Conservation (phyloP, 768 basidiomycete genomes). For the Collybia mongolica region DNA sequence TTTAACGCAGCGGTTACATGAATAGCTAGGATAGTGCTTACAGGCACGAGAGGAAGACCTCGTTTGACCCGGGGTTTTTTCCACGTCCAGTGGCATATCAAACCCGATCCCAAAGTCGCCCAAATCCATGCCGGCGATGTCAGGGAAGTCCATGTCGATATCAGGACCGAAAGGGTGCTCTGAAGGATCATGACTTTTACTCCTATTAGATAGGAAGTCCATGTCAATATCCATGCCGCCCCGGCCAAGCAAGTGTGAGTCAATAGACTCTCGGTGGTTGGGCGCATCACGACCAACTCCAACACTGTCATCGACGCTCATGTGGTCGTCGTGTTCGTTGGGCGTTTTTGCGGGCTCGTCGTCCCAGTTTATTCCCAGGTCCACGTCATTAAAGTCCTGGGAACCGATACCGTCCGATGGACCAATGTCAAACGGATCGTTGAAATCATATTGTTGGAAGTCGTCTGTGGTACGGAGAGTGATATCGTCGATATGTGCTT, state of each 20-base stretch:
- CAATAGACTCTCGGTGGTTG: constrained; percentile 53
- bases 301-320: constrained; percentile 59
- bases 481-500: constrained; percentile 85
- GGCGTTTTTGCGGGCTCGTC: constrained; percentile 45
- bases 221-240: constrained; percentile 48
- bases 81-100: constrained; percentile 45
- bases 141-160: constrained; percentile 45
- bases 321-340: constrained; percentile 45
- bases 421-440: constrained; percentile 78
- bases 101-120: constrained; percentile 64
- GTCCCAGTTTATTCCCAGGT: constrained; percentile 78
- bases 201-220: constrained; percentile 59
- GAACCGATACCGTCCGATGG: constrained; percentile 84
- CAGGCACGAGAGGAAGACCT: constrained; percentile 68
- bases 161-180: constrained; percentile 65
- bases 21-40: constrained; percentile 31
- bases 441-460: constrained; percentile 61
- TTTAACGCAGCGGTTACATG: neutral
- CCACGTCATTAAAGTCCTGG: constrained; percentile 71
- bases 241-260: constrained; percentile 56
- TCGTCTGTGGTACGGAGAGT: constrained; percentile 80
- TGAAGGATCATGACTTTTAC: constrained; percentile 61
- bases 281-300: constrained; percentile 78
- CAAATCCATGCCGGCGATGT: constrained; percentile 64
- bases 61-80: constrained; percentile 58